Conservation (phyloP, 2,329 filamentous ascomycete genomes). For the Plectosphaerella cucumerina region DNA sequence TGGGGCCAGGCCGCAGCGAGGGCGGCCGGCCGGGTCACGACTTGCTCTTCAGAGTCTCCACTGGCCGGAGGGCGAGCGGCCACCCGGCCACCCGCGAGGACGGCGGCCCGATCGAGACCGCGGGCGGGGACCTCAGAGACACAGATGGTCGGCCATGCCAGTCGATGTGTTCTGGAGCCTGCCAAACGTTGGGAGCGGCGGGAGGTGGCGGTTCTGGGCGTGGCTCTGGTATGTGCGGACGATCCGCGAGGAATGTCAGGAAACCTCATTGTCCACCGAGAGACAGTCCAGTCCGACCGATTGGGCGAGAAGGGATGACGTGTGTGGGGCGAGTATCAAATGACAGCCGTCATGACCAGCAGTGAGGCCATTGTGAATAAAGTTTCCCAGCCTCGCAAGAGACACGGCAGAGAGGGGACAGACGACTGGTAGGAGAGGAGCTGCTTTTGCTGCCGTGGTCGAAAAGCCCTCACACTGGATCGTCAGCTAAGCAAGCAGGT, state of each 20-base stretch:
- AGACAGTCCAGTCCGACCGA: neutral
- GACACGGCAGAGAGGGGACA: too few species aligned
- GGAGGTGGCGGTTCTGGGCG: neutral
- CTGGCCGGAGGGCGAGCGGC: neutral
- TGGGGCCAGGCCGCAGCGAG: neutral
- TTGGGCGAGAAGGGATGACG: neutral
- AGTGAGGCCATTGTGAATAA: too few species aligned
- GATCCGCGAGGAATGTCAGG: slow-evolving; percentile 1
- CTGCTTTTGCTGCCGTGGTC: too few species aligned
- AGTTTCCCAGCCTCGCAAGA: too few species aligned
- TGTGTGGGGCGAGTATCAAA: neutral
- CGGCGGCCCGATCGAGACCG: neutral
- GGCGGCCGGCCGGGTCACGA: neutral
- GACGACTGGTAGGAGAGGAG: too few species aligned
- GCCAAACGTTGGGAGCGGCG: too few species aligned
- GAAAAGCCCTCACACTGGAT: too few species aligned
- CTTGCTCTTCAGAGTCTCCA: neutral
- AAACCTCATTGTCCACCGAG: neutral
- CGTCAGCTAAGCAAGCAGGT: too few species aligned
- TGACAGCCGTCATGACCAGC: too few species aligned
- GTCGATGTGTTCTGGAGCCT: too few species aligned
- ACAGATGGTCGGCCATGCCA: neutral
- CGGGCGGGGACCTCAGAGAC: neutral
- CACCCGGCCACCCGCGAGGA: slow-evolving; percentile 2
- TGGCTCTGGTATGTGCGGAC: neutral